Evolutionary conservation across 371 early-diverging fungal species (phyloP), one percentile per base, ranked within the genome.

Genomic region (Mortierella polycephala): DNA sequence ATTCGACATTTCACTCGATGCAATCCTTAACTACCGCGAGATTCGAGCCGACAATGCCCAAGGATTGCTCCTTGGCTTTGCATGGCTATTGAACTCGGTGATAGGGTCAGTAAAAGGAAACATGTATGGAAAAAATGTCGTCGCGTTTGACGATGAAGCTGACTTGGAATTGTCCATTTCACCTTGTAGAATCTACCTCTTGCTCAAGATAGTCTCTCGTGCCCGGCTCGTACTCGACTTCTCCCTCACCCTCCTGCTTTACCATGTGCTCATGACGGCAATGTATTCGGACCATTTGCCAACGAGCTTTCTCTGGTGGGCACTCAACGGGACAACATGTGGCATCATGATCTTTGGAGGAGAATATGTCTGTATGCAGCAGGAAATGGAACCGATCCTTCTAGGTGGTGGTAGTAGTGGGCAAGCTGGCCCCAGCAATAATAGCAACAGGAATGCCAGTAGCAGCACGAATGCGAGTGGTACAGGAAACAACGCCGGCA

Each of bases 191-290:
- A 86, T 89, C 30, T 86, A 82, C 20, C 52, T 88, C 20, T 64
- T 90, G 9, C 87, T 93, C 58, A 68, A 87, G 41, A 87, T 95
- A 37, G 90, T 95, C n/a, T 88, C 93, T 60, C 87, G 96, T 40
- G 92, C 96, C 7, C 86, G 85, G 58, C 90, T 91, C 13, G 92
- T 94, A 18, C 88, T 94, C 40, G 96, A 96, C 79, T 96, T 92
- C 81, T 89, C 92, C 14, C 57, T 89, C 54, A 96, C 96, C 0
- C 84, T 94, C 10, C 88, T 93, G 69, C 69, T 85, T 42, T 84
- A 93, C 60, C 95, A 96, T 69, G 73, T 93, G 16, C 0, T 92
- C 21, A 71, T 89, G 69, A 86, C 88, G 1, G 86, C 86, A 54
- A 75, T 88, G 2, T 90, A 92, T 69, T 86, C 85, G 40, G 82